These are phyloP conservation scores for Wickerhamomyces subpelliculosus DNA, from an alignment of 805 yeast species.

Conservation along the genomic window DNA sequence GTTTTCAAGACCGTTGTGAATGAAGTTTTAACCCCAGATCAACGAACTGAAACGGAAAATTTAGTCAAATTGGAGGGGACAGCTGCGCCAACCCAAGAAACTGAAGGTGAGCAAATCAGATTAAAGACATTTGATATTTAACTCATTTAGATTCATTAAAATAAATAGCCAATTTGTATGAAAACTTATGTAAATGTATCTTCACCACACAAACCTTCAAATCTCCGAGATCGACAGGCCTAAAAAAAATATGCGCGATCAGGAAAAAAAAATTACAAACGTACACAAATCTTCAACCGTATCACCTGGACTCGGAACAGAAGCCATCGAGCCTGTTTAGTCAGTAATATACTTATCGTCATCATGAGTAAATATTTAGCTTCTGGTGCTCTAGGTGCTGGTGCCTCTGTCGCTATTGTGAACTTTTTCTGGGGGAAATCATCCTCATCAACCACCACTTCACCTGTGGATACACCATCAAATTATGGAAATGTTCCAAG, in stretches of 20 bases:
- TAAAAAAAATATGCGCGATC: neutral
- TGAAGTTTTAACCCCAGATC: slow-evolving; percentile 29
- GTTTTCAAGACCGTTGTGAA: slow-evolving; percentile 43
- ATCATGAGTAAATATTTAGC: slow-evolving; percentile 17
- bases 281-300: no score
- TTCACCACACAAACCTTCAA: no score
- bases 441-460: slow-evolving; percentile 4
- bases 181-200: no score
- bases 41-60: slow-evolving; percentile 34
- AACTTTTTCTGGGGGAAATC: slow-evolving; percentile 27
- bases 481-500: slow-evolving; percentile 6
- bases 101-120: slow-evolving; percentile 36
- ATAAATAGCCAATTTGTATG: neutral
- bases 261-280: neutral
- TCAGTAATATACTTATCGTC: neutral
- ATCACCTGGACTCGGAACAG: no score
- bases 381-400: slow-evolving; percentile 22
- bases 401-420: slow-evolving; percentile 26
- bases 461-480: slow-evolving; percentile 1
- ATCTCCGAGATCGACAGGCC: neutral
- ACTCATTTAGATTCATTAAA: neutral
- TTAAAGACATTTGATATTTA: slow-evolving; percentile 39
- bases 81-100: slow-evolving; percentile 8
- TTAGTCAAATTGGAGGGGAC: slow-evolving; percentile 31
- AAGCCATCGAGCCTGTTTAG: no score